Conservation (phyloP, 805 yeast genomes). For the Metschnikowia picachoensis region DNA sequence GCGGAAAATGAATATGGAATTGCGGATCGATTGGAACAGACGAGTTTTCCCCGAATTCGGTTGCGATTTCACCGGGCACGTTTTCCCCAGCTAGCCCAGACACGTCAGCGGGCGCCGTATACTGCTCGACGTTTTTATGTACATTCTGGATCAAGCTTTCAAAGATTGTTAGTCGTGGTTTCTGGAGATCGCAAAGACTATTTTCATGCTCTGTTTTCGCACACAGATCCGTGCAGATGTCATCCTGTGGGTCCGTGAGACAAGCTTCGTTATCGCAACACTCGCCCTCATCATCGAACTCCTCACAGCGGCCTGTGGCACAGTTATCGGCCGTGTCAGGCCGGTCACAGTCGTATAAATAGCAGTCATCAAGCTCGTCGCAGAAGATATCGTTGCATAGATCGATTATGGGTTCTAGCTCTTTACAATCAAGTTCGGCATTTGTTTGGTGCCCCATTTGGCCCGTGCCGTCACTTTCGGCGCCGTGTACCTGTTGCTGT, state of each 20-base stretch:
- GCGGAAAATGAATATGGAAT: conserved; percentile 39
- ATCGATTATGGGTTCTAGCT: conserved; percentile 28
- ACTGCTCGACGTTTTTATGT: conserved; percentile 24
- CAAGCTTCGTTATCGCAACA: conserved; percentile 9
- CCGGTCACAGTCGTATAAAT: conserved; percentile 31
- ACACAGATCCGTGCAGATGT: conserved; percentile 6
- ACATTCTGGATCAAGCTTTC: conserved; percentile 38
- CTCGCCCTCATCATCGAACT: neutral
- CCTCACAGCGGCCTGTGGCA: conserved; percentile 1
- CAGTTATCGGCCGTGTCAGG: neutral
- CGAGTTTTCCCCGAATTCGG: neutral
- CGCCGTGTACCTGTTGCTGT: neutral
- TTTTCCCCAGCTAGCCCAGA: neutral
- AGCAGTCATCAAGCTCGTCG: conserved; percentile 43
- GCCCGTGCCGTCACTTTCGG: neutral
- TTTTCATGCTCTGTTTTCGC: conserved; percentile 9
- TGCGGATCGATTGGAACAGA: conserved; percentile 5
- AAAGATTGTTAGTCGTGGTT: conserved; percentile 32
- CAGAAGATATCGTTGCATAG: conserved; percentile 40
- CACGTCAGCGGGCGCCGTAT: conserved; percentile 6
- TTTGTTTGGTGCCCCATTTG: neutral
- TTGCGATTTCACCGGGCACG: neutral
- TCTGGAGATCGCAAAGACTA: conserved; percentile 28
- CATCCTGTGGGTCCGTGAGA: neutral
- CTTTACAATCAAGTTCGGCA: conserved; percentile 19